Evolutionary conservation across 805 yeast species (phyloP).

Genomic region (Candida sakaeoensis): DNA sequence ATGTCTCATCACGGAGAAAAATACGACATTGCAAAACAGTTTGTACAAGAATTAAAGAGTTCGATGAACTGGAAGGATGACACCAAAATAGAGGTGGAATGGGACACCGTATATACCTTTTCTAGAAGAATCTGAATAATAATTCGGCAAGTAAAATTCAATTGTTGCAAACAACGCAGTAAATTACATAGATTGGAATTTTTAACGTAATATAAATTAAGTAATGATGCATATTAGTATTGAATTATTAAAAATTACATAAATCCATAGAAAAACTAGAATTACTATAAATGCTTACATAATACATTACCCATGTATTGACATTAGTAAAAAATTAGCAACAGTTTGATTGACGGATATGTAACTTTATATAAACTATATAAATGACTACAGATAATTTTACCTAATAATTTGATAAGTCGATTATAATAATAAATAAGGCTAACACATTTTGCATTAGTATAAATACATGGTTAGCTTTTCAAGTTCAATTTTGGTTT

Average conservation of each 20-base stretch:
- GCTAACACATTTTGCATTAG: no score
- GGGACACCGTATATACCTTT: slow-evolving; percentile 55
- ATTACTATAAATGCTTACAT: slow-evolving; percentile 1
- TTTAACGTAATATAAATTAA: neutral
- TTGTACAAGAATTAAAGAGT: slow-evolving; percentile 40
- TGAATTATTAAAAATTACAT: neutral
- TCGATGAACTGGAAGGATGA: slow-evolving; percentile 45
- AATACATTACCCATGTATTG: neutral
- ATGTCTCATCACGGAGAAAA: slow-evolving; percentile 28
- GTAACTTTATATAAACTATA: neutral
- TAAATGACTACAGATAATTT: neutral
- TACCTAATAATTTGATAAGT: slow-evolving; percentile 1
- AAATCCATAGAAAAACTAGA: no score
- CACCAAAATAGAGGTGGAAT: slow-evolving; percentile 42
- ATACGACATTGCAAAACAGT: slow-evolving; percentile 46
- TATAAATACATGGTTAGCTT: slow-evolving; percentile 10
- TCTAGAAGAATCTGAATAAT: slow-evolving; percentile 25
- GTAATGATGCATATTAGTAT: neutral
- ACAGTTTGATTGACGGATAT: neutral
- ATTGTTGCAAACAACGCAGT: no score
- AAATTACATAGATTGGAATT: neutral
- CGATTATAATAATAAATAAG: no score
- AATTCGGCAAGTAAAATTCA: no score
- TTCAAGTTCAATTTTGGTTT: slow-evolving; percentile 2
- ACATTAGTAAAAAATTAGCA: slow-evolving; percentile 6